Conservation (phyloP, 2,329 filamentous ascomycete genomes). For the Pestalotiopsis sp. region DNA sequence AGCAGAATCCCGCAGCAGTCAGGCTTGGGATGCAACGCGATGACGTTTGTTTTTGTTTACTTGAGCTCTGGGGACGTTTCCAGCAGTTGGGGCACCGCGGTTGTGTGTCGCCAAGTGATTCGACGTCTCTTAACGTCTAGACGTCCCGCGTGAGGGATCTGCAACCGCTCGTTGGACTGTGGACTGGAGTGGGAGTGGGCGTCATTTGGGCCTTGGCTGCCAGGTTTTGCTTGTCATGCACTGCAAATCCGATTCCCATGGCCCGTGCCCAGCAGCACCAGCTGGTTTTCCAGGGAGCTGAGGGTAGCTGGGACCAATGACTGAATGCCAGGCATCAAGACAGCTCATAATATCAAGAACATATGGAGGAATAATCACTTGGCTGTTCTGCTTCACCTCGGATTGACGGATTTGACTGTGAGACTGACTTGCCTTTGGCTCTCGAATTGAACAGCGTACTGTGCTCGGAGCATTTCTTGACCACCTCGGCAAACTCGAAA, state of each 20-base stretch:
- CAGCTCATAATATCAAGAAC: no score
- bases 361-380: not conserved
- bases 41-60: slow-evolving; percentile 7
- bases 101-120: slow-evolving; percentile 1
- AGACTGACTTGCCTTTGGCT: not conserved
- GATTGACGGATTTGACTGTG: not conserved
- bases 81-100: not conserved
- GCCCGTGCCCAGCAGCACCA: not conserved
- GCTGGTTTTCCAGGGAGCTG: not conserved
- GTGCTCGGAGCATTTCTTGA: not conserved
- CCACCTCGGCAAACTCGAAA: not conserved
- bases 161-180: not conserved
- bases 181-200: not conserved
- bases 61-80: not conserved
- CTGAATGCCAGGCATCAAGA: no score
- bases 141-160: not conserved
- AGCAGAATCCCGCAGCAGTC: not conserved
- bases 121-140: not conserved
- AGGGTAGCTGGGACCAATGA: not conserved
- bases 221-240: slow-evolving; percentile 5
- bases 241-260: not conserved
- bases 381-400: not conserved
- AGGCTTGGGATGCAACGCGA: not conserved
- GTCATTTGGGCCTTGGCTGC: slow-evolving; percentile 10
- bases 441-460: not conserved